Conservation (phyloP, 345 rosid species). For the Populus alba region DNA sequence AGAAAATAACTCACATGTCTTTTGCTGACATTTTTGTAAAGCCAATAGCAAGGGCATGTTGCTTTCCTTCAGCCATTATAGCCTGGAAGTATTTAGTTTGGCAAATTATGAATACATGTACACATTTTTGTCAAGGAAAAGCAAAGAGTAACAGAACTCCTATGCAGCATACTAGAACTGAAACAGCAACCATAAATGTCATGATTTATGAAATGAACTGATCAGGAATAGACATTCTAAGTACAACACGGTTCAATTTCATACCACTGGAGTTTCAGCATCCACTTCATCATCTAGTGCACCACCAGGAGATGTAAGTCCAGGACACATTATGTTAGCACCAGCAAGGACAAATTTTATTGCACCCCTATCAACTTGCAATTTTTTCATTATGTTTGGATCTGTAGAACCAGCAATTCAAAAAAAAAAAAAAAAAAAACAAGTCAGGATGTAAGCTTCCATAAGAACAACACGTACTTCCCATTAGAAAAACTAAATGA, state of each 20-base stretch:
- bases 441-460: too few relatives aligned
- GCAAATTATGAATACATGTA: constrained; percentile 8
- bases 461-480: neutral
- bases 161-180: neutral
- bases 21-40: constrained; percentile 98
- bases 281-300: constrained; percentile 86
- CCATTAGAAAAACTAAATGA: neutral
- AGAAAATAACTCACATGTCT: constrained; percentile 70
- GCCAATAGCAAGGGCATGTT: constrained; percentile 96
- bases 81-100: constrained; percentile 48
- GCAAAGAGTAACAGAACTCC: neutral
- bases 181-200: neutral
- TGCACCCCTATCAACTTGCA: constrained; percentile 98
- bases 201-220: neutral
- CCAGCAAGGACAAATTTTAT: constrained; percentile 93
- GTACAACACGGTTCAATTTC: neutral
- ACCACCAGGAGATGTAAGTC: constrained; percentile 98
- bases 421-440: neutral
- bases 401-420: constrained; percentile 31
- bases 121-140: neutral
- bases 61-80: constrained; percentile 98
- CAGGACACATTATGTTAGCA: constrained; percentile 99
- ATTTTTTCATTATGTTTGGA: constrained; percentile 90
- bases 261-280: constrained; percentile 93
- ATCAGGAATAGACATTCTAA: neutral